Evolutionary conservation across 495 filamentous ascomycete genomes (phyloP), one percentile per base, ranked within the genome.

Genomic region (Xylaria scruposa): DNA sequence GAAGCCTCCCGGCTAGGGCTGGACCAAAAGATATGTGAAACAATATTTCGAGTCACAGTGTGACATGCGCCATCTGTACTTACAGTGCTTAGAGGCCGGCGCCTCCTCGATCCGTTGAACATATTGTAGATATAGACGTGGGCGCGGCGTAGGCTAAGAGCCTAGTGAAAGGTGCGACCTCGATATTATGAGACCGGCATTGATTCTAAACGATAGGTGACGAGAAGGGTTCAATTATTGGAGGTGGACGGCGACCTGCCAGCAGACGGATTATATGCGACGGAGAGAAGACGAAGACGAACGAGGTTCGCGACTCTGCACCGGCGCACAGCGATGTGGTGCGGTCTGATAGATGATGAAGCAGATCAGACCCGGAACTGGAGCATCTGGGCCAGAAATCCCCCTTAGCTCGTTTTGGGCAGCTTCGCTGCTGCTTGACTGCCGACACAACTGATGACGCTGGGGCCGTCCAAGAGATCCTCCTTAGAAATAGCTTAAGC

Each of bases 101-200:
- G 82, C 75, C 79, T 81, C 76, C 82, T 80, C 71, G 82, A 82
- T 71, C 77, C 68, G 73, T 73, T 80, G 77, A 85, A 85, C 84
- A 85, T 85, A 49, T 70, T 81, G 73, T 67, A 73, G 72, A 70
- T 82, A 71, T 64, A 70, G 72, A 66, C 53, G 70, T 60, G 61
- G 61, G 40, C 62, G 62, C 69, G 58, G 74, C 76, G 69, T 70
- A 74, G 76, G 73, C 73, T 73, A 70, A 21, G 68, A 68, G 74
- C 74, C 59, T 76, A 66, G 8, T 26, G 36, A 65, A 51, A 29
- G 24, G 54, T 74, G 73, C 54, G 74, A 72, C 76, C 71, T 75
- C 72, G 63, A 53, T 33, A 24, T 40, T 72, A 72, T 70, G 69
- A 53, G 69, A 56, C 40, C 71, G 51, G 70, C 77, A 79, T 79